Base-by-base conservation (phyloP, 306 rosid species). In the Ceratonia siliqua region DNA sequence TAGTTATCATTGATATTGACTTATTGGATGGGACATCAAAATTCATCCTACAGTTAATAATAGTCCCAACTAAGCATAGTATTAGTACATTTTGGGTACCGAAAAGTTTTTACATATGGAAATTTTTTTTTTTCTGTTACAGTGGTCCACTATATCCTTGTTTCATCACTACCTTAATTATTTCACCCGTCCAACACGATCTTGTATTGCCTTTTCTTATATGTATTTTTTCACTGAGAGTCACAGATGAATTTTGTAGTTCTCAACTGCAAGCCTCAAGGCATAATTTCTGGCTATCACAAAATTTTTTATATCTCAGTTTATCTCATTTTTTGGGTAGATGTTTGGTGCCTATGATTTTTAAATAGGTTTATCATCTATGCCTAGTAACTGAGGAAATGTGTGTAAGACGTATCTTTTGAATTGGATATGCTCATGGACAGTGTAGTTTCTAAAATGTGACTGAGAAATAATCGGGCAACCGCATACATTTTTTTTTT, bases 131-230 rank as follows among this genome's bases (percentile, higher is more conserved):
- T 61, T 58, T 75, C 48, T 61, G 68, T 67, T 73, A 58, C 27
- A 81, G 75, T 74, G 68, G 52, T 72, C 72, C 85, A 38, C 82
- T 62, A 79, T 65, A 73, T 59, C 67, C 42, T 55, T 74, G 36
- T 58, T 49, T 65, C 36, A 25, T 33, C 70, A 35, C 73, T 33
- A 75, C 46, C 63, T 21, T 78, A 63, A 36, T 21, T 55, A 18
- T 48, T 43, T 43, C 43, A 81, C 30, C 35, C 72, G 0, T 48
- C 43, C 55, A 12, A 45, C 33, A 41, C 25, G 62, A 32, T 55
- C 59, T 67, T 43, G 28, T 73, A 46, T 67, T 9, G 12, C 59
- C 53, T 53, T 79, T 62, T 70, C 56, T 48, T 50, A 50, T n/a
- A 11, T 39, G 75, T 75, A 49, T 39, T 57, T 76, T 48, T 49